phyloP scores from a whole-genome alignment of 148 eudicot genomes.

The Diospyros kaki region DNA sequence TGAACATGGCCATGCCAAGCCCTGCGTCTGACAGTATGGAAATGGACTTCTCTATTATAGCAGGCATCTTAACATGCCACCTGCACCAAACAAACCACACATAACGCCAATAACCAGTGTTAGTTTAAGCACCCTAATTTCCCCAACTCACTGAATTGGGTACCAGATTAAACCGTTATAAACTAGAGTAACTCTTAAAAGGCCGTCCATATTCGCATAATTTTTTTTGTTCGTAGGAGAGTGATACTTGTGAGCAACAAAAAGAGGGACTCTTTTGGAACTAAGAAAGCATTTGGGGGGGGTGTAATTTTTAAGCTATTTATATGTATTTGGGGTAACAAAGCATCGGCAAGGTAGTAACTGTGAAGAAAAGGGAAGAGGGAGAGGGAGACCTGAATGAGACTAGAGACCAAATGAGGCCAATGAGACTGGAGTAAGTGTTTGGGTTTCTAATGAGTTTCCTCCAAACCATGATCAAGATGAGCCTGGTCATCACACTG shows the following conservation, averaged over 20 bases:
- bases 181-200: no score
- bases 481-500: conserved; percentile 96
- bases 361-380: background rate
- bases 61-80: conserved; percentile 88
- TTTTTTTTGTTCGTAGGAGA: no score
- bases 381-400: conserved; percentile 55
- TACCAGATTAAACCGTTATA: no score
- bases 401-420: conserved; percentile 86
- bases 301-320: no score
- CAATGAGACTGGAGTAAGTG: conserved; percentile 90
- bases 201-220: no score
- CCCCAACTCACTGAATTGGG: no score
- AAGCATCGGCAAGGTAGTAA: background rate
- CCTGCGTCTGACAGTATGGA: conserved; percentile 93
- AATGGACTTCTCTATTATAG: conserved; percentile 74
- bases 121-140: background rate
- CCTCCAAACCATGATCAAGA: conserved; percentile 97
- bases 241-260: no score
- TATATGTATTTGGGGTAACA: background rate
- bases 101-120: background rate
- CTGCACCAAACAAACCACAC: conserved; percentile 28
- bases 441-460: conserved; percentile 93
- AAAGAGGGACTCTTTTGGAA: background rate
- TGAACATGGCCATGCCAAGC: conserved; percentile 98
- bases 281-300: background rate